Percentiles rank a stretch among this genome's conserved stretches.
These are phyloP conservation scores for Linum trigynum DNA, from an alignment of 345 rosid genomes.

Conservation along the genomic window DNA sequence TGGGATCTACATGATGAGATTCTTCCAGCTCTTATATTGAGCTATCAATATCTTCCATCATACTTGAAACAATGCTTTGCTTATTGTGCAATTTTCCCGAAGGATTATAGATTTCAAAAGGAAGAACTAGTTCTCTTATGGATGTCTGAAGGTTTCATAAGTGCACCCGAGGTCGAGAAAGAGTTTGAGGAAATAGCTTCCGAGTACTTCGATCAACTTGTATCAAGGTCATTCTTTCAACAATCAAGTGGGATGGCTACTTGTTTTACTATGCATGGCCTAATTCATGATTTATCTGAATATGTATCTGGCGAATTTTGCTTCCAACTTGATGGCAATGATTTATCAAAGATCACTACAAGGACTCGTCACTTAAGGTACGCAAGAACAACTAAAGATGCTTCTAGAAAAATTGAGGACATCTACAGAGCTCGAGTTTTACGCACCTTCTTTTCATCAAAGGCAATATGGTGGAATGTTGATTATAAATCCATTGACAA, in stretches of 20 bases:
- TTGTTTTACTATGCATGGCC: background rate
- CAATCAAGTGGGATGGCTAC: background rate
- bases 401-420: constrained; percentile 22
- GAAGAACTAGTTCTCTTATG: background rate
- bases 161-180: background rate
- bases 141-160: background rate
- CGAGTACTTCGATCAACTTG: background rate
- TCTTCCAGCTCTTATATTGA: background rate
- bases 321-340: background rate
- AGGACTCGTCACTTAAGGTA: background rate
- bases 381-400: constrained; percentile 4
- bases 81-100: background rate
- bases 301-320: background rate
- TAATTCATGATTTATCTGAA: background rate
- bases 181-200: background rate
- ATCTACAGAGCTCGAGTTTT: constrained; percentile 24
- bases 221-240: background rate
- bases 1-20: background rate
- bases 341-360: background rate
- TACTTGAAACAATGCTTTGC: background rate
- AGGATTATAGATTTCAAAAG: background rate
- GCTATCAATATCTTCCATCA: background rate
- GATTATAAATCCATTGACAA: constrained; percentile 22
- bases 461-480: constrained; percentile 17
- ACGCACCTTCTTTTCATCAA: constrained; percentile 31